Evolutionary conservation across 495 filamentous ascomycete genomes (phyloP).

Genomic region (Xanthoparmelia taractica): DNA sequence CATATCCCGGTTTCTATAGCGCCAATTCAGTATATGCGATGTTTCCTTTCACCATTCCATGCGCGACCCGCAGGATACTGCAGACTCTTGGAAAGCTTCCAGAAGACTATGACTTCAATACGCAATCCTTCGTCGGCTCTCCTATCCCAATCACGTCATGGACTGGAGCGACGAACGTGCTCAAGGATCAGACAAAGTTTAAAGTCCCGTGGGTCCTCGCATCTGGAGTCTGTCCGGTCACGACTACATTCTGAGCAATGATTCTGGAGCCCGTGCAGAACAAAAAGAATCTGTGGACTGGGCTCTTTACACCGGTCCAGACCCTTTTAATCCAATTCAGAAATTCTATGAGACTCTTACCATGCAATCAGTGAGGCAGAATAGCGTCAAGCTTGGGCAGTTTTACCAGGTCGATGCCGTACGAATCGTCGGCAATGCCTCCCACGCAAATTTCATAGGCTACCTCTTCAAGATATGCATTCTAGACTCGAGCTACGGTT

Average conservation of each 20-base stretch:
- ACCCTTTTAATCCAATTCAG: background rate
- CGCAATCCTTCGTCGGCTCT: conserved; percentile 15
- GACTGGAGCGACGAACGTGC: conserved; percentile 12
- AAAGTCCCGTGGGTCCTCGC: conserved; percentile 1
- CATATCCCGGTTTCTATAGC: conserved; percentile 26
- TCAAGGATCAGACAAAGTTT: conserved; percentile 20
- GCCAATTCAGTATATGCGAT: conserved; percentile 27
- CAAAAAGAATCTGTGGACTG: background rate
- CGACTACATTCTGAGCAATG: background rate
- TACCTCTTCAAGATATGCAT: too few relatives aligned
- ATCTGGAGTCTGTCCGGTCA: background rate
- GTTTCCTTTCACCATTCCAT: conserved; percentile 28
- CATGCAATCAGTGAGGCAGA: background rate
- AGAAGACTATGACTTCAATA: conserved; percentile 18
- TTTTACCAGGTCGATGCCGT: too few relatives aligned
- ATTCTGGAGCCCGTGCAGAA: background rate
- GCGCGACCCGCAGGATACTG: conserved; percentile 27
- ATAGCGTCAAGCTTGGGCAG: background rate
- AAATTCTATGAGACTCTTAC: background rate
- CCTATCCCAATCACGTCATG: background rate
- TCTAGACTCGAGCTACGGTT: background rate
- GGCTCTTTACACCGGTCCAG: background rate
- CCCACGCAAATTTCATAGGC: too few relatives aligned
- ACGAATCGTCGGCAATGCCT: too few relatives aligned
- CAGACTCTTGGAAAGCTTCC: conserved; percentile 21